These are phyloP conservation scores for Amanita rubescens DNA, from an alignment of 768 basidiomycete species.

Conservation along the genomic window DNA sequence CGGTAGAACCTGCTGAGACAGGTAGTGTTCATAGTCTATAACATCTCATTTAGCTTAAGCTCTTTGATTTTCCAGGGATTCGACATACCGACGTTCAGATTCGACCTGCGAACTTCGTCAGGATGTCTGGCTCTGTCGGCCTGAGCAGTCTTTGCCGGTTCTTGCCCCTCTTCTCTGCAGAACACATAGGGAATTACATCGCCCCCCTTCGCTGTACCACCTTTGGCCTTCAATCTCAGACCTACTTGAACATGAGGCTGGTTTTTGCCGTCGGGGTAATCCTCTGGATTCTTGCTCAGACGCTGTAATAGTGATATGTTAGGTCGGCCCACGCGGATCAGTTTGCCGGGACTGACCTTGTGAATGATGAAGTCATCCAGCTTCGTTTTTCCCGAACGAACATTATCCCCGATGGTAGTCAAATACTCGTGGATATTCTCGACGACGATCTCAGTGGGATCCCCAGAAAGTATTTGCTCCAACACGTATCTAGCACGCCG, in stretches of 20 bases:
- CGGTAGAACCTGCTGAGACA: conserved; percentile 87
- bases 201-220: conserved; percentile 72
- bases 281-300: conserved; percentile 92
- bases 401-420: conserved; percentile 62
- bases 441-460: conserved; percentile 82
- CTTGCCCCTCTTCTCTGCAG: conserved; percentile 70
- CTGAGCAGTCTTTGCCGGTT: conserved; percentile 64
- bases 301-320: conserved; percentile 43
- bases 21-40: conserved; percentile 85
- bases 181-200: conserved; percentile 97
- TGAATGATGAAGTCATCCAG: conserved; percentile 93
- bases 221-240: conserved; percentile 78
- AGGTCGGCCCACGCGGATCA: too few relatives aligned
- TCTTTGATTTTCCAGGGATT: background rate
- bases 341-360: conserved; percentile 49
- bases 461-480: conserved; percentile 86
- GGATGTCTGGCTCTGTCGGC: conserved; percentile 92
- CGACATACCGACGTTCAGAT: conserved; percentile 63
- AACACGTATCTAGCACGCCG: conserved; percentile 63
- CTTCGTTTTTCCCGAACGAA: conserved; percentile 69
- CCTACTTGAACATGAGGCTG: conserved; percentile 98
- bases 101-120: conserved; percentile 76
- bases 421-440: conserved; percentile 93
- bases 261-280: conserved; percentile 91
- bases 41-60: conserved; percentile 7